Evolutionary conservation across 2,329 filamentous ascomycete species (phyloP).

Genomic region (Clonostachys sp.): DNA sequence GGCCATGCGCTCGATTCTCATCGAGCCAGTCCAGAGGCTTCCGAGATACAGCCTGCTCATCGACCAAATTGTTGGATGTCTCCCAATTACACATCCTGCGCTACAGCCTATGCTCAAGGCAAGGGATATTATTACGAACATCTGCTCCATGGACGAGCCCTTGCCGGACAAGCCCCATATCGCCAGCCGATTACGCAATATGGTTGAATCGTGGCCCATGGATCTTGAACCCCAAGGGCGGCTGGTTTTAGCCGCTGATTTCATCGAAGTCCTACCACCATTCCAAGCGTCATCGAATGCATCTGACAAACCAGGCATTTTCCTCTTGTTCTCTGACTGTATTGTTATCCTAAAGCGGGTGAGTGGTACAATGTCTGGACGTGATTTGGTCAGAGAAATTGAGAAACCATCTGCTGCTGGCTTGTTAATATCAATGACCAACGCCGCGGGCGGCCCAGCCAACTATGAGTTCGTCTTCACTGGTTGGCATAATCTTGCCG

Average conservation of each 20-base stretch:
- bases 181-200: conserved; percentile 67
- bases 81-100: conserved; percentile 83
- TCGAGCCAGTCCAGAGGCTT: conserved; percentile 91
- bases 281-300: conserved; percentile 43
- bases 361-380: conserved; percentile 59
- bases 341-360: conserved; percentile 73
- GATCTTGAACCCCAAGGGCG: conserved; percentile 71
- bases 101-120: conserved; percentile 80
- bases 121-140: conserved; percentile 89
- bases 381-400: conserved; percentile 76
- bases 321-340: conserved; percentile 81
- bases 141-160: conserved; percentile 84
- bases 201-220: conserved; percentile 73
- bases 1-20: conserved; percentile 81
- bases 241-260: conserved; percentile 76
- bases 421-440: conserved; percentile 59
- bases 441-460: conserved; percentile 54
- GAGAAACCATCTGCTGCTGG: conserved; percentile 71
- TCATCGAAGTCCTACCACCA: conserved; percentile 70
- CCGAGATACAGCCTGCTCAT: conserved; percentile 95
- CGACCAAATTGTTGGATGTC: conserved; percentile 84
- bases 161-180: conserved; percentile 67
- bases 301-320: conserved; percentile 57
- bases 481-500: conserved; percentile 65
- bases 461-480: conserved; percentile 71